Base-by-base conservation (phyloP, 495 filamentous ascomycete species). In the Chaetomium fimeti region DNA sequence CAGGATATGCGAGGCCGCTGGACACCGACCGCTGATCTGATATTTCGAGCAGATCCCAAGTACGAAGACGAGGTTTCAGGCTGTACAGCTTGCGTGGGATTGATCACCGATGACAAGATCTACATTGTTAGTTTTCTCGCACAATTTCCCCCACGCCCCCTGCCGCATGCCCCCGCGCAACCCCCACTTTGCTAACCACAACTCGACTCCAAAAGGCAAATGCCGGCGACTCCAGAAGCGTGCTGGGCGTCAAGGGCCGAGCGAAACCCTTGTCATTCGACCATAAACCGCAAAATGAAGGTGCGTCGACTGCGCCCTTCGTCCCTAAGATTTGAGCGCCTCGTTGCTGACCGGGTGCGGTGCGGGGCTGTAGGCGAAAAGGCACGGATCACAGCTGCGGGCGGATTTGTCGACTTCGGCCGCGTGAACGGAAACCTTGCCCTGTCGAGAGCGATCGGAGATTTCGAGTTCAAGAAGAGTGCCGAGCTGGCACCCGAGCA, bases 391-490 rank as follows among this genome's bases (percentile, higher is more conserved):
- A 90, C 85, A 68, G 93, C 93, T 40, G 94, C 94, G 4, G 94
- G 94, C 70, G 94, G 94, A 52, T 98, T 98, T 72, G 94, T 98
- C 69, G 94, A 98, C 78, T 98, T 98, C 71, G 94, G 93, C 56
- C 90, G 94, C 72, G 94, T 98, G 67, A 98, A 98, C 75, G 94
- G 94, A 69, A 98, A 98, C 74, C 87, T 98, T 55, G 94, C 94
- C n/a, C 83, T 98, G 45, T 98, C 95, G 55, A 88, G 94, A 73
- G 94, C 94, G 67, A 97, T 98, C 72, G 94, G 94, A 67, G 94
- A 98, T 79, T 98, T 98, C 72, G 94, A 98, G 76, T 98, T 98
- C 84, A 98, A 98, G 85, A 98, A 97, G 84, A 96, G 93, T 76
- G 89, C 93, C 64, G 92, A 97, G 68, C 86, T 98, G 51, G 87